Evolutionary conservation across 306 rosid species (phyloP).

Genomic region (Hippophae tibetana): DNA sequence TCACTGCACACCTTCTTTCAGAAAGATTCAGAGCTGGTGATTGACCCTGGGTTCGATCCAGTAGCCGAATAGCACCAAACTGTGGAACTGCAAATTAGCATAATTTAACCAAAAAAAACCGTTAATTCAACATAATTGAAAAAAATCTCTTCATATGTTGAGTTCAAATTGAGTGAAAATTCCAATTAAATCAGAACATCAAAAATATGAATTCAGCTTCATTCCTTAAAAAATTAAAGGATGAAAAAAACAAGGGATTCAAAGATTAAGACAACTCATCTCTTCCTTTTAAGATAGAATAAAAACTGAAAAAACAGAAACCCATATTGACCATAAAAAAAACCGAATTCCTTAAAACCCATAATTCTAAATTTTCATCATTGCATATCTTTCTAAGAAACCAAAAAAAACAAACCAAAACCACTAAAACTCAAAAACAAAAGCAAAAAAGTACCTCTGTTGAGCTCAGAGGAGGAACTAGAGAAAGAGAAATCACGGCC

Average conservation of each 20-base stretch:
- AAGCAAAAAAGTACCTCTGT: conserved; percentile 28
- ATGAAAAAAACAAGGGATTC: no score
- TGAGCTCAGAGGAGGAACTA: conserved; percentile 29
- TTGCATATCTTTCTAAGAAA: background rate
- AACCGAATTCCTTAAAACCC: background rate
- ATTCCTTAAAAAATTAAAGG: no score
- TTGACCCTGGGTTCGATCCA: conserved; percentile 20
- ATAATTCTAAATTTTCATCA: background rate
- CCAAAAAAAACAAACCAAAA: background rate
- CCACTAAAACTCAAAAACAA: background rate
- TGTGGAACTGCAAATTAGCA: conserved; percentile 38
- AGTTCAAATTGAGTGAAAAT: no score
- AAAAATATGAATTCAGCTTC: no score
- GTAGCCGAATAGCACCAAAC: conserved; percentile 31
- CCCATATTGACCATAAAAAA: no score
- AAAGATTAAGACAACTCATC: no score
- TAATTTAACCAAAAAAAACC: no score
- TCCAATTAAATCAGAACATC: no score
- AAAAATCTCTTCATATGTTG: no score
- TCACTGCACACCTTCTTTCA: conserved; percentile 28
- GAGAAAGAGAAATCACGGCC: conserved; percentile 26
- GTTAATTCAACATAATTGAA: no score
- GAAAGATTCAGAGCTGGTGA: conserved; percentile 21
- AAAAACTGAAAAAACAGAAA: background rate
- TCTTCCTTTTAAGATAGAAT: background rate